These are phyloP conservation scores for Cymodocea nodosa DNA, from an alignment of 116 monocot species.

Conservation along the genomic window DNA sequence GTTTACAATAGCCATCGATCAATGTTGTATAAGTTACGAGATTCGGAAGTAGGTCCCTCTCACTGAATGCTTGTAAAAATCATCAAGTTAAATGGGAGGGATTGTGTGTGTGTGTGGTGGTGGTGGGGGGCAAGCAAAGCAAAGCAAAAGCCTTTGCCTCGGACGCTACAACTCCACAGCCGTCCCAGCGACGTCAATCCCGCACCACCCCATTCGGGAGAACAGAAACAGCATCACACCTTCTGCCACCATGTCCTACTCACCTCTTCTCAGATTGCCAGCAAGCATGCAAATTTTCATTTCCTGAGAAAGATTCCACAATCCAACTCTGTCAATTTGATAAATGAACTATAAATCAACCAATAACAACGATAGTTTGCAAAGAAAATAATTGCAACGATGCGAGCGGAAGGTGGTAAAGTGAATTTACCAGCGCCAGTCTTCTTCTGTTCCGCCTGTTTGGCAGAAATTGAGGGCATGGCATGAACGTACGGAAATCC, in stretches of 20 bases:
- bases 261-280: constrained; percentile 31
- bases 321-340: not conserved
- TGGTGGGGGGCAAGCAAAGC: no score
- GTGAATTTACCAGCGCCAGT: constrained; percentile 22
- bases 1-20: constrained; percentile 62
- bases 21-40: constrained; percentile 58
- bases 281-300: constrained; percentile 26
- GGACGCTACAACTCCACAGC: no score
- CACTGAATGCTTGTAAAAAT: constrained; percentile 2
- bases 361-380: no score
- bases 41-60: constrained; percentile 47
- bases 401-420: not conserved
- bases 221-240: no score
- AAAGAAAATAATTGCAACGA: no score
- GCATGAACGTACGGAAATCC: constrained; percentile 27
- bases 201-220: no score
- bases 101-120: no score
- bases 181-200: no score
- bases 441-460: constrained; percentile 34
- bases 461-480: constrained; percentile 28
- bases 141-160: no score
- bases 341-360: no score
- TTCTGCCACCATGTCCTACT: constrained; percentile 5
- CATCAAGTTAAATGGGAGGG: no score
- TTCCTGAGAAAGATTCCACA: constrained; percentile 20